These are phyloP conservation scores for Pseudogymnoascus sp. DNA, from an alignment of 2,329 filamentous ascomycete genomes.

Conservation along the genomic window DNA sequence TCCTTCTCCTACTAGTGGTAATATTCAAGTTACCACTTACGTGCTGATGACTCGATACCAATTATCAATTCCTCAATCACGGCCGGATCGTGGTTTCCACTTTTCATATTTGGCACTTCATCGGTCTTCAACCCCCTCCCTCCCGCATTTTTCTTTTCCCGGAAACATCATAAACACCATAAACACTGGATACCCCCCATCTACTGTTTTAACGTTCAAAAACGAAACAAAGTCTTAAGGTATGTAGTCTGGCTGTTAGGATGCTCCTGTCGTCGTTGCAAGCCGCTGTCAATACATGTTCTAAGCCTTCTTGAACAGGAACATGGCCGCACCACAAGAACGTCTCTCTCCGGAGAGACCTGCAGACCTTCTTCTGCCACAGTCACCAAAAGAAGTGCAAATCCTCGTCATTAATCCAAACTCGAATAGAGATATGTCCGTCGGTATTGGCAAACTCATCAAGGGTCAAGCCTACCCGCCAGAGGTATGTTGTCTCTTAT, in stretches of 20 bases:
- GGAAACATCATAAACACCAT: background rate
- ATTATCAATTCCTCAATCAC: slow-evolving; percentile 6
- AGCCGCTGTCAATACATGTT: background rate
- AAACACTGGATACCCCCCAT: background rate
- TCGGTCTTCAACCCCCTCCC: background rate
- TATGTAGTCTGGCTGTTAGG: background rate
- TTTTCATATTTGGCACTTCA: background rate
- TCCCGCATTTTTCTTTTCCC: background rate
- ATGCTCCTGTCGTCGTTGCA: background rate
- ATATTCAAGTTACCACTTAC: background rate
- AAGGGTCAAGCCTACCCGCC: slow-evolving; percentile 17
- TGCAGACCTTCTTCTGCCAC: background rate
- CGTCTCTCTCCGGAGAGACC: background rate
- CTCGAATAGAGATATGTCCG: slow-evolving; percentile 64
- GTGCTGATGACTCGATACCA: slow-evolving; percentile 6
- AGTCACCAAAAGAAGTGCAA: slow-evolving; percentile 35
- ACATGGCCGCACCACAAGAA: background rate
- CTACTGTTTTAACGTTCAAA: background rate
- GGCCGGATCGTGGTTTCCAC: slow-evolving; percentile 1
- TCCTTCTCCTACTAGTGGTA: background rate
- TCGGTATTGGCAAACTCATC: slow-evolving; percentile 47
- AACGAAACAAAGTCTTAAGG: background rate
- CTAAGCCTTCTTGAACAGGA: background rate
- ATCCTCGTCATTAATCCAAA: slow-evolving; percentile 69
- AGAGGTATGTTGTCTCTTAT: background rate